A percentile compares a stretch with the other conserved stretches of the same genome.
Conservation (phyloP, 768 basidiomycete genomes). For the Lactarius trivialis region DNA sequence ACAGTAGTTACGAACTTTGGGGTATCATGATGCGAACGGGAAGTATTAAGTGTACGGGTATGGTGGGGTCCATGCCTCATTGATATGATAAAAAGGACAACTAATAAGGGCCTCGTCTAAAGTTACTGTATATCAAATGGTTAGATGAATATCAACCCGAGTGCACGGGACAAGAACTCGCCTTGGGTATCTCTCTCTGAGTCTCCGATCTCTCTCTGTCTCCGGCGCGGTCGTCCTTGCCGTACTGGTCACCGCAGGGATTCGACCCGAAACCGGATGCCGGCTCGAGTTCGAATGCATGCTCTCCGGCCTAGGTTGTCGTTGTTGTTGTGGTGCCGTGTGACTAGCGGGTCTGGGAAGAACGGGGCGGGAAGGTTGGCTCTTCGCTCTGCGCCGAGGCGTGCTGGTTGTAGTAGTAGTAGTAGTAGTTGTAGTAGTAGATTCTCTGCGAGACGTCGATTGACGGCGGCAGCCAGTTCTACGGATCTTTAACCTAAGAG, state of each 20-base stretch:
- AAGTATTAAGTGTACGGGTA: background rate
- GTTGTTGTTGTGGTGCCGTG: background rate
- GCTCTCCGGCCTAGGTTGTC: background rate
- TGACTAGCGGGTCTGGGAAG: background rate
- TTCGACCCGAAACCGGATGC: background rate
- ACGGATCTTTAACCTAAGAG: background rate
- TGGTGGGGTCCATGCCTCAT: background rate
- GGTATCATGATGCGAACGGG: background rate
- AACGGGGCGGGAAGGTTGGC: background rate
- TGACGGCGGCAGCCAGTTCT: background rate
- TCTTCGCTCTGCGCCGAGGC: background rate
- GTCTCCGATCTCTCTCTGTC: background rate
- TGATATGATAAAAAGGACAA: background rate
- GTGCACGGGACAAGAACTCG: background rate
- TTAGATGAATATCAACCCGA: too few relatives aligned
- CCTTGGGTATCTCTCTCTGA: slow-evolving; percentile 7
- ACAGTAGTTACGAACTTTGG: background rate
- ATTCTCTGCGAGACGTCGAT: background rate
- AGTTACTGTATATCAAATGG: slow-evolving; percentile 1
- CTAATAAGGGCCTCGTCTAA: slow-evolving; percentile 5
- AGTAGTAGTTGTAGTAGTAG: background rate
- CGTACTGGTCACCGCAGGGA: slow-evolving; percentile 17
- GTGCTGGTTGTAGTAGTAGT: background rate
- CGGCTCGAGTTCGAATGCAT: background rate
- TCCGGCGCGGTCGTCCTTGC: slow-evolving; percentile 12